phyloP scores from a whole-genome alignment of 805 yeast genomes.

The Yarrowia hollandica region DNA sequence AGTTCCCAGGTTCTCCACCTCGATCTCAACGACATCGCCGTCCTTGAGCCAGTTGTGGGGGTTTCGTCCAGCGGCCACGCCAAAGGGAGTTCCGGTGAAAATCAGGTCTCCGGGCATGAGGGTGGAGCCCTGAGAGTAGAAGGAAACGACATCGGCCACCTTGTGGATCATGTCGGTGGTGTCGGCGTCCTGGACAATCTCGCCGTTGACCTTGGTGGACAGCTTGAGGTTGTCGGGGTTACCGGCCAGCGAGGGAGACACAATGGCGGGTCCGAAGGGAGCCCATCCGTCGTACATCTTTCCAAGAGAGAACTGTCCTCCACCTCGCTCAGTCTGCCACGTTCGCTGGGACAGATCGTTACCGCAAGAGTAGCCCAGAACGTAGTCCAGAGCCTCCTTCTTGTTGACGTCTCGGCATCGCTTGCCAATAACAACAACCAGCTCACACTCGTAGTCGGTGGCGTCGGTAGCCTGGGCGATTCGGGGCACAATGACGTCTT shows the following conservation, averaged over 20 bases:
- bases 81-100: constrained; percentile 59
- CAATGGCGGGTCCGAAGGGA: constrained; percentile 58
- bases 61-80: constrained; percentile 50
- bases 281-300: constrained; percentile 60
- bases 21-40: constrained; percentile 49
- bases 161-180: constrained; percentile 54
- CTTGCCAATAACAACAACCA: constrained; percentile 56
- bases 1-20: constrained; percentile 48
- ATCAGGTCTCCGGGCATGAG: constrained; percentile 55
- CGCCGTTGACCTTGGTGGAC: constrained; percentile 50
- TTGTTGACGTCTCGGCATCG: constrained; percentile 47
- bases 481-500: constrained; percentile 44
- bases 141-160: constrained; percentile 48
- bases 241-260: constrained; percentile 41
- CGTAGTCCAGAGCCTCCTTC: constrained; percentile 49
- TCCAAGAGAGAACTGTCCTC: constrained; percentile 54
- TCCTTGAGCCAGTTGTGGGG: constrained; percentile 48
- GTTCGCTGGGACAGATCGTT: constrained; percentile 58
- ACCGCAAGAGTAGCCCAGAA: constrained; percentile 55
- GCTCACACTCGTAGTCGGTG: constrained; percentile 57
- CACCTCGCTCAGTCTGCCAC: constrained; percentile 57
- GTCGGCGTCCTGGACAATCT: constrained; percentile 47
- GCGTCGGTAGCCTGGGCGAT: constrained; percentile 41
- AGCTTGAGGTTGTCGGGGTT: constrained; percentile 45
- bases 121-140: constrained; percentile 54